Evolutionary conservation across 2,329 filamentous ascomycete genomes (phyloP).

Genomic region (Sporothrix sp.): DNA sequence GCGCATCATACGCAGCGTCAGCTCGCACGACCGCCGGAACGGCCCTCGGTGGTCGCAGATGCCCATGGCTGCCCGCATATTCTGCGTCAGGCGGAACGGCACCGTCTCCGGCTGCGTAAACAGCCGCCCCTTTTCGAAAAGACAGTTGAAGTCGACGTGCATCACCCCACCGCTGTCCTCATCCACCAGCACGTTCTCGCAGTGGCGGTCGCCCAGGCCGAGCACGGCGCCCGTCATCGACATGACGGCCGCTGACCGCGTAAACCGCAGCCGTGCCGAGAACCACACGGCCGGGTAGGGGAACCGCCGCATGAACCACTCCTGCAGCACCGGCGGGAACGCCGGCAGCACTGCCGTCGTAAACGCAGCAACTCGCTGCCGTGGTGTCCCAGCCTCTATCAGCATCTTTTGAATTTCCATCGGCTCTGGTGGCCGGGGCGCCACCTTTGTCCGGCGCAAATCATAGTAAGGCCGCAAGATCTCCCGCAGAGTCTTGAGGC

Average conservation of each 20-base stretch:
- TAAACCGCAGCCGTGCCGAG: constrained; percentile 76
- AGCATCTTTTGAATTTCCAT: constrained; percentile 50
- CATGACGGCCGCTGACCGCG: constrained; percentile 93
- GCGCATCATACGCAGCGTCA: constrained; percentile 73
- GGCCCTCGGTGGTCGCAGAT: constrained; percentile 89
- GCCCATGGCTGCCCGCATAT: constrained; percentile 97
- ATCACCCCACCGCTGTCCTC: constrained; percentile 89
- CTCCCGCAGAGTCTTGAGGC: constrained; percentile 86
- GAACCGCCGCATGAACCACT: constrained; percentile 95
- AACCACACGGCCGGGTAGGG: constrained; percentile 92
- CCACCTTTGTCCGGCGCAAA: constrained; percentile 64
- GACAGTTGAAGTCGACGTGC: constrained; percentile 98
- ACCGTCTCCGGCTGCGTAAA: constrained; percentile 93
- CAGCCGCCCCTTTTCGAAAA: constrained; percentile 95
- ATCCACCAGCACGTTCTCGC: constrained; percentile 92
- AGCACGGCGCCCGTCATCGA: constrained; percentile 98
- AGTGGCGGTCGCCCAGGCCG: constrained; percentile 86
- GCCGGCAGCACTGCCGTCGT: constrained; percentile 51
- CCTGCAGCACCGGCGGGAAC: constrained; percentile 76
- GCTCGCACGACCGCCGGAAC: constrained; percentile 81
- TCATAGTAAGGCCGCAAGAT: constrained; percentile 46
- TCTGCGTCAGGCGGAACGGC: constrained; percentile 93
- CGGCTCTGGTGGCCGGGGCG: constrained; percentile 63
- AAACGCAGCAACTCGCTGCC: constrained; percentile 60
- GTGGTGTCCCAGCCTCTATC: constrained; percentile 51